phyloP scores from a whole-genome alignment of 2,329 filamentous ascomycete genomes.

The Sporothrix dimorphospora region DNA sequence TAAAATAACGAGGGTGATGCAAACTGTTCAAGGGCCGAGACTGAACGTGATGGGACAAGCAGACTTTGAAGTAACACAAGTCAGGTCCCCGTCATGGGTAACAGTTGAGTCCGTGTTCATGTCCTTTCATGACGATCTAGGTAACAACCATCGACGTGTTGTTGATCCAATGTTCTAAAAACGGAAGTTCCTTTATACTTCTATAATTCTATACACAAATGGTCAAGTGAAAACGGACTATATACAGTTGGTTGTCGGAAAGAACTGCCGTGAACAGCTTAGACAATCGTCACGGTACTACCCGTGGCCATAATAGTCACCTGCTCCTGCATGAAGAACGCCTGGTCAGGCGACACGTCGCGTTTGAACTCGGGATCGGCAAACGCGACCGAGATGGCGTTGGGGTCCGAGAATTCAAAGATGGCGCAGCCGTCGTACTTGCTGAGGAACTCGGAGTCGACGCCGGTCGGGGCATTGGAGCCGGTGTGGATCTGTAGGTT shows the following conservation, averaged over 20 bases:
- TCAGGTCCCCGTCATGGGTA: background rate
- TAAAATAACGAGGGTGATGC: background rate
- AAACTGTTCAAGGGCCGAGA: background rate
- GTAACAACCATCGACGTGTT: background rate
- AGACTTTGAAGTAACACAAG: background rate
- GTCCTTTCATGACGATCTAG: background rate
- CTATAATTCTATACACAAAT: background rate
- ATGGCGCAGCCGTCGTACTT: constrained; percentile 41
- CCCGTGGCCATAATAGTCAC: constrained; percentile 21
- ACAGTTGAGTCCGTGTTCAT: background rate
- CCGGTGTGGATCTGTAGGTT: constrained; percentile 35
- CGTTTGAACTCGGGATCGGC: constrained; percentile 39
- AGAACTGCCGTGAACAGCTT: background rate
- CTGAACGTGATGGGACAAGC: background rate
- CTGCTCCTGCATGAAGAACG: constrained; percentile 24
- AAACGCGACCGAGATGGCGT: constrained; percentile 38
- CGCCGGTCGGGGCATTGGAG: constrained; percentile 33
- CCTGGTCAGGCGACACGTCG: constrained; percentile 21
- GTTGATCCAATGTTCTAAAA: background rate
- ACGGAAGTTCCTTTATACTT: background rate
- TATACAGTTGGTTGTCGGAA: background rate
- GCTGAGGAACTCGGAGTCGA: constrained; percentile 28
- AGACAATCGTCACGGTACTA: constrained; percentile 24
- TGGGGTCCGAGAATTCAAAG: constrained; percentile 39
- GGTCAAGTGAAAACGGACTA: background rate